Evolutionary conservation across 305 asterid species (phyloP), one percentile per base, ranked within the genome.

Genomic region (Rubia peregrina): DNA sequence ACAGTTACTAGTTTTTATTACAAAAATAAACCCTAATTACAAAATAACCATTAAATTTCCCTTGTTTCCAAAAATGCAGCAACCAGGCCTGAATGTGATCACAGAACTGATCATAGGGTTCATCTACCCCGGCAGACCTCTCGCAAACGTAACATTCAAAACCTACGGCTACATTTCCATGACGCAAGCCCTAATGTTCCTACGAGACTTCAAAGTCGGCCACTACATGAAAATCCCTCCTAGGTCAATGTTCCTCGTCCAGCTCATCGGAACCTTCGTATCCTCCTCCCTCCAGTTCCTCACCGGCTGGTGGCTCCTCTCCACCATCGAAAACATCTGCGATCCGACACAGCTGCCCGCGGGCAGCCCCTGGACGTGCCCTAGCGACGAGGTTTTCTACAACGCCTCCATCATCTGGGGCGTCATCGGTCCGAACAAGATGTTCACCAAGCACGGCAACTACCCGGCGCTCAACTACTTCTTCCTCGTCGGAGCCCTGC

Each of bases 351-450:
- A 65, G 4, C 53, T 91, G 43, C 95, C 90, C 0, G 56, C 12
- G 0, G 96, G 96, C 0, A 91, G 97, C 78, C 98, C 95, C 6
- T 91, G 96, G 96, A 88, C 95, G 0, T 91, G 98, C 83, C 93
- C 96, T 1, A 86, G 86, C 0, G 96, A 89, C 61, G 85, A 81
- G 49, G 90, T 89, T 0, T 89, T 89, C 91, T 91, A 84, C 84
- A 86, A 81, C 19, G 96, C 97, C 5, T 91, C 97, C 49, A 81
- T 91, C 68, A 91, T 91, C 1, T 88, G 97, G 96, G 97, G 97
- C 0, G 83, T 89, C 0, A 88, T 86, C 0, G 95, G 61, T 7
- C 97, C 97, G 0, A 80, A 73, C 0, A 85, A 90, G 0, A 89
- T 89, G 97, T 91, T 89, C 5, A 88, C 90, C 7, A 72, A 76